Conservation (phyloP, 176 grass and related monocot species). For the Calamus simplicifolius region DNA sequence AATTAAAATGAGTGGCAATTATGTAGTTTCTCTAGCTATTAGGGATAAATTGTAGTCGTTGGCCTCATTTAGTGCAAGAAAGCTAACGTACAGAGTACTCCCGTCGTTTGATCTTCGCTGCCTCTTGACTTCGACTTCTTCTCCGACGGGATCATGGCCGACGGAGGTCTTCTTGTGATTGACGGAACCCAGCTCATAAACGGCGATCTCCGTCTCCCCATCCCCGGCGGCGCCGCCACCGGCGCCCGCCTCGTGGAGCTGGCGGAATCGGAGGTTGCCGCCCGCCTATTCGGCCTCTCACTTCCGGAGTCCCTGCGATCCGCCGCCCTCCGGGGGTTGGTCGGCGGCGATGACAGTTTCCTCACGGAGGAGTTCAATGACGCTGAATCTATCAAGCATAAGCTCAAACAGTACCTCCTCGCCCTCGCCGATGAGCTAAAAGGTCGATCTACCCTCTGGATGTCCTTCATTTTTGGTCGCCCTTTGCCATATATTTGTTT, state of each 20-base stretch:
- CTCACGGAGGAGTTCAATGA: not conserved
- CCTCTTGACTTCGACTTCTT: too few species aligned
- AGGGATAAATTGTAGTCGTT: too few species aligned
- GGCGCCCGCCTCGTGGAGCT: slow-evolving; percentile 3
- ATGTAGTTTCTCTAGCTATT: too few species aligned
- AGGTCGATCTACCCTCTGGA: not conserved
- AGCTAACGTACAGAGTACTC: too few species aligned
- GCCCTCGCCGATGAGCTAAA: slow-evolving; percentile 5
- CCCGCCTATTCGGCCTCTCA: slow-evolving; percentile 6
- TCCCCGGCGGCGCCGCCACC: not conserved
- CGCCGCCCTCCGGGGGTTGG: not conserved
- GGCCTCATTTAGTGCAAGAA: too few species aligned
- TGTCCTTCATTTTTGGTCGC: not conserved
- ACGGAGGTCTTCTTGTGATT: too few species aligned
- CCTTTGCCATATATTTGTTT: too few species aligned
- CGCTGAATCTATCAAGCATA: not conserved
- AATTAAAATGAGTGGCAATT: too few species aligned
- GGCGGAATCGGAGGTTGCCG: not conserved
- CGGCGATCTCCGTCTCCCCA: not conserved
- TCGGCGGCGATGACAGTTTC: not conserved
- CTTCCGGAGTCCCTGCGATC: slow-evolving; percentile 1
- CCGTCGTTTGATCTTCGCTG: too few species aligned
- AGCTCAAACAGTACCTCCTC: slow-evolving; percentile 6
- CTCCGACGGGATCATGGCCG: too few species aligned
- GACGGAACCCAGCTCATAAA: too few species aligned